Evolutionary conservation across 805 yeast species (phyloP).

Genomic region (Komagataella phaffii): DNA sequence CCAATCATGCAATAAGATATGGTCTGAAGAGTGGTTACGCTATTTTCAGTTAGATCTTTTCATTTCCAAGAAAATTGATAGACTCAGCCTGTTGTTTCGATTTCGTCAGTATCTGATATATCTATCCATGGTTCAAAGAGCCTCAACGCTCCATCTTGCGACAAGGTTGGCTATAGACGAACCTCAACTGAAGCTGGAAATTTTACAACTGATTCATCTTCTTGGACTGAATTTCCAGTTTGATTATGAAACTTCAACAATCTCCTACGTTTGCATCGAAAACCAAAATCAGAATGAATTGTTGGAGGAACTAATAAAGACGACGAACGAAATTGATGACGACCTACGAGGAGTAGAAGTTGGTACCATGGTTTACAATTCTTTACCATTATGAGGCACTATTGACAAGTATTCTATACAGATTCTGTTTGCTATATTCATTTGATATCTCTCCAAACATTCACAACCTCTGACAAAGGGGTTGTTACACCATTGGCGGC

Average conservation of each 20-base stretch:
- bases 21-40: neutral
- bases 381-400: neutral
- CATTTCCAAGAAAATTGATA: neutral
- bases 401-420: neutral
- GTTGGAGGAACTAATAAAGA: conserved; percentile 3
- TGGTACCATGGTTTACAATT: neutral
- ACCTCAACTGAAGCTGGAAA: conserved; percentile 6
- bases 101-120: conserved; percentile 17
- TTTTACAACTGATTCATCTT: conserved; percentile 9
- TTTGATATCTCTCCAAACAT: conserved; percentile 3
- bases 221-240: conserved; percentile 14
- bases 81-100: conserved; percentile 5
- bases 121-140: conserved; percentile 15
- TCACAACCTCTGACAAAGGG: conserved; percentile 3
- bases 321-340: conserved; percentile 1
- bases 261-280: conserved; percentile 1
- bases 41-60: neutral
- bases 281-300: conserved; percentile 1
- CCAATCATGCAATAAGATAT: neutral
- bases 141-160: conserved; percentile 10
- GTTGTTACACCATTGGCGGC: conserved; percentile 50
- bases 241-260: conserved; percentile 5
- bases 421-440: neutral
- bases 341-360: neutral
- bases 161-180: conserved; percentile 9